Evolutionary conservation across 2,329 filamentous ascomycete species (phyloP).

Genomic region (Trichoderma gracile): DNA sequence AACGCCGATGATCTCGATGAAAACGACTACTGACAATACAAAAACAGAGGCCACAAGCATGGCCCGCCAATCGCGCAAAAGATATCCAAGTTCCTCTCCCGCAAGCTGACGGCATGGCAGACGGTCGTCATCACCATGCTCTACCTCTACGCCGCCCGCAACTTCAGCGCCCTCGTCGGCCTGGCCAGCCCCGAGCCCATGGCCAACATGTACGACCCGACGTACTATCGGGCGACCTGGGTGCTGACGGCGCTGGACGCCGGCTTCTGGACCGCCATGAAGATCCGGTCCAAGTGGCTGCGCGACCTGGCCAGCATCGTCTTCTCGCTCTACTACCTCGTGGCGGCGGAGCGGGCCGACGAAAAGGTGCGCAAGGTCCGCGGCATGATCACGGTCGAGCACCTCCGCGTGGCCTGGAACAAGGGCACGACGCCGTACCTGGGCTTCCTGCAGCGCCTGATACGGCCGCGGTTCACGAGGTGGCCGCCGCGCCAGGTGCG

Average conservation of each 20-base stretch:
- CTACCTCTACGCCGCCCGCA: slow-evolving; percentile 86
- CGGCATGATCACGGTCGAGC: slow-evolving; percentile 83
- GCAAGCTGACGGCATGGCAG: slow-evolving; percentile 82
- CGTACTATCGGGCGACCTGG: slow-evolving; percentile 97
- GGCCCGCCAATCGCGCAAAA: slow-evolving; percentile 75
- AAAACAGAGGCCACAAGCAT: slow-evolving; percentile 73
- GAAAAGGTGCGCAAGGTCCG: slow-evolving; percentile 94
- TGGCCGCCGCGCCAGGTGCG: slow-evolving; percentile 81
- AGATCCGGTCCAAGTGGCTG: slow-evolving; percentile 74
- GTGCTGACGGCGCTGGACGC: slow-evolving; percentile 91
- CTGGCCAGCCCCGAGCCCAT: slow-evolving; percentile 92
- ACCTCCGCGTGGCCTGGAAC: slow-evolving; percentile 91
- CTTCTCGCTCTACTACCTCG: slow-evolving; percentile 87
- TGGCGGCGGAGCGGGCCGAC: slow-evolving; percentile 90
- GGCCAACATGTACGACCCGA: slow-evolving; percentile 87
- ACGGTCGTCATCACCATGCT: slow-evolving; percentile 83
- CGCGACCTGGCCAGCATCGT: slow-evolving; percentile 79
- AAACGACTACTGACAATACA: background rate
- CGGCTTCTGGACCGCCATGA: slow-evolving; percentile 98
- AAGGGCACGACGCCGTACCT: slow-evolving; percentile 90
- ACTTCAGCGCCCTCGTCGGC: slow-evolving; percentile 89
- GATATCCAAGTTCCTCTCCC: slow-evolving; percentile 70
- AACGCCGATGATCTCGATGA: background rate
- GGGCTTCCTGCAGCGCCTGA: slow-evolving; percentile 66
- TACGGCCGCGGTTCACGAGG: slow-evolving; percentile 76